Conservation (phyloP, 139 green algal genomes). For the Asterochloris erici region DNA sequence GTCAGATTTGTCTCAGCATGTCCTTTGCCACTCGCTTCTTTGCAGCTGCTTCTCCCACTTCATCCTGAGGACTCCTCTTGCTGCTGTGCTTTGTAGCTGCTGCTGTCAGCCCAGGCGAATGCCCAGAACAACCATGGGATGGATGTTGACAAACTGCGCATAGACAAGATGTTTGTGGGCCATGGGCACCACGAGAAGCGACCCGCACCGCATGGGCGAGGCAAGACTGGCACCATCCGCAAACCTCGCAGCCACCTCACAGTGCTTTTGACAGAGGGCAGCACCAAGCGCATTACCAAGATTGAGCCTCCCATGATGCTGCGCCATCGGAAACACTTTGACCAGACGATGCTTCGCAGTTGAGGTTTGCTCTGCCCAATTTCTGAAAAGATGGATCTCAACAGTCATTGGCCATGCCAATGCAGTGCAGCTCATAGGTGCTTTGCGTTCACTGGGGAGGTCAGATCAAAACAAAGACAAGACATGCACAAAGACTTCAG, state of each 20-base stretch:
- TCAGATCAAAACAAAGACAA: no score
- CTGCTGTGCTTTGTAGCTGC: constrained; percentile 10
- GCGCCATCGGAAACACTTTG: no score
- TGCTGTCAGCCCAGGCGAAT: constrained; percentile 35
- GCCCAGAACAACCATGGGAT: constrained; percentile 40
- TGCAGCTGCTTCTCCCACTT: neutral
- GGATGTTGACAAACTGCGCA: constrained; percentile 20
- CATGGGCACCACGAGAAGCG: constrained; percentile 41
- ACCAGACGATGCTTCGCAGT: no score
- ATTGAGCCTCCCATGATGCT: neutral
- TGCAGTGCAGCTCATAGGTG: no score
- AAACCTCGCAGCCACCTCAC: constrained; percentile 49
- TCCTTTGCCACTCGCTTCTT: neutral
- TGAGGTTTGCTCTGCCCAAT: no score
- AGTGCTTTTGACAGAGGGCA: constrained; percentile 21
- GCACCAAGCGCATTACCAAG: neutral
- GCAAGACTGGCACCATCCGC: constrained; percentile 26
- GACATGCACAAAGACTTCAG: no score
- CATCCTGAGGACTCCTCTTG: no score
- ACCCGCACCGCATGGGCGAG: constrained; percentile 33
- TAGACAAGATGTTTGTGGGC: constrained; percentile 42
- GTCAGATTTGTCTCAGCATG: no score
- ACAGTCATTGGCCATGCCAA: no score
- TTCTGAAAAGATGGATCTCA: no score
- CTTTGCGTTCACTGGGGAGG: no score